phyloP scores from a whole-genome alignment of 805 yeast species.

The Candida nonsorbophila region DNA sequence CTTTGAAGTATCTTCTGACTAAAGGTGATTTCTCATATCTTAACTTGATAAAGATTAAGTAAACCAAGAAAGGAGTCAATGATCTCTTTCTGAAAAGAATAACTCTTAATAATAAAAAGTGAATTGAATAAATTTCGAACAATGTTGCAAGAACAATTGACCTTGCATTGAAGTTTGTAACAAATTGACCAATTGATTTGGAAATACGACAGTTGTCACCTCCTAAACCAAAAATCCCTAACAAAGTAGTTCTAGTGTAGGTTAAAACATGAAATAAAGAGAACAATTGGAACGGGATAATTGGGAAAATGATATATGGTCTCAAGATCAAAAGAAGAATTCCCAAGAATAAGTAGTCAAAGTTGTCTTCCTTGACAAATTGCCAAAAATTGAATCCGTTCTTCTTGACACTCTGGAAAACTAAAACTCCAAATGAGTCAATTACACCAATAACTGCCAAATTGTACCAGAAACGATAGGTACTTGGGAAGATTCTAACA shows the following conservation, averaged over 20 bases:
- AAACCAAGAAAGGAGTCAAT: slow-evolving; percentile 50
- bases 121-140: slow-evolving; percentile 39
- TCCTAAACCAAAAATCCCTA: slow-evolving; percentile 52
- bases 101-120: slow-evolving; percentile 44
- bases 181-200: slow-evolving; percentile 36
- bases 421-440: slow-evolving; percentile 70
- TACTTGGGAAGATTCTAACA: slow-evolving; percentile 18
- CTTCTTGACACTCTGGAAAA: slow-evolving; percentile 48
- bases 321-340: slow-evolving; percentile 48
- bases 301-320: slow-evolving; percentile 54
- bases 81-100: slow-evolving; percentile 59
- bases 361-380: slow-evolving; percentile 51
- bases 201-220: slow-evolving; percentile 19
- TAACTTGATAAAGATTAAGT: slow-evolving; percentile 62
- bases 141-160: slow-evolving; percentile 36
- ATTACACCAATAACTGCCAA: slow-evolving; percentile 59
- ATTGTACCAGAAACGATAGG: slow-evolving; percentile 44
- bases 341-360: slow-evolving; percentile 61
- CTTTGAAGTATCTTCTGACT: slow-evolving; percentile 64
- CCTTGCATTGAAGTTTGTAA: slow-evolving; percentile 28
- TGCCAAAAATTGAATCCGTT: slow-evolving; percentile 16
- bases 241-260: slow-evolving; percentile 57
- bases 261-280: slow-evolving; percentile 79
- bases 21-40: slow-evolving; percentile 73
- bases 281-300: slow-evolving; percentile 70